Evolutionary conservation across 2,329 filamentous ascomycete genomes (phyloP).

Genomic region (Venturia asperata): DNA sequence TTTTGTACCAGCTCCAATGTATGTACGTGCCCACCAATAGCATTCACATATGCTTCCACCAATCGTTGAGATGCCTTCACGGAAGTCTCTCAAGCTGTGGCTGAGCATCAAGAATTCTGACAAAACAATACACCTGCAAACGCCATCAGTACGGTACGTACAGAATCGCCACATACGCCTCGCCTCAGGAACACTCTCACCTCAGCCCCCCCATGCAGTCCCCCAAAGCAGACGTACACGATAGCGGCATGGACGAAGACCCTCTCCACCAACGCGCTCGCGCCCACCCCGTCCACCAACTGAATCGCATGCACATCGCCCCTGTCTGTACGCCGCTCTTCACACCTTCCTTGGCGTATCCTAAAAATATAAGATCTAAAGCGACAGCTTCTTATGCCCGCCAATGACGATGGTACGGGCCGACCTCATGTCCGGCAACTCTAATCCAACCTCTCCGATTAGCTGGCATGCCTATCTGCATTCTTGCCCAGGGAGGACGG

Average conservation of each 20-base stretch:
- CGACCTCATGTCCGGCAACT: not conserved
- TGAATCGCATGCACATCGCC: not conserved
- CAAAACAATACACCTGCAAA: not conserved
- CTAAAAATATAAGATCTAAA: not conserved
- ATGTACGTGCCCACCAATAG: not conserved
- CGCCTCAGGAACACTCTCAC: conserved; percentile 2
- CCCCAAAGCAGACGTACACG: not conserved
- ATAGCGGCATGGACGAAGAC: not conserved
- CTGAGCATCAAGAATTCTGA: not conserved
- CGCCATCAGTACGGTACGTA: not conserved
- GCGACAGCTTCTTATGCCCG: not conserved
- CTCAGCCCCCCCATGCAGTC: not conserved
- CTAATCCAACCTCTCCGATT: conserved; percentile 12
- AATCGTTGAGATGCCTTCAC: not conserved
- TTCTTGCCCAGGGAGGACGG: not conserved
- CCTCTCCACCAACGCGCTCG: not conserved
- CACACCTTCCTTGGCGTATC: not conserved
- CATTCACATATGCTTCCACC: not conserved
- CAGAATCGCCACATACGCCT: not conserved
- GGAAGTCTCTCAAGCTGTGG: not conserved
- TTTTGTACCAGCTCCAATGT: no score
- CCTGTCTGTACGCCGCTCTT: not conserved
- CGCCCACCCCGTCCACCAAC: not conserved
- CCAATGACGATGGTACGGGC: not conserved
- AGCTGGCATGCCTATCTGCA: not conserved